phyloP scores from a whole-genome alignment of 805 yeast genomes.

The Cyberlindnera subsufficiens region DNA sequence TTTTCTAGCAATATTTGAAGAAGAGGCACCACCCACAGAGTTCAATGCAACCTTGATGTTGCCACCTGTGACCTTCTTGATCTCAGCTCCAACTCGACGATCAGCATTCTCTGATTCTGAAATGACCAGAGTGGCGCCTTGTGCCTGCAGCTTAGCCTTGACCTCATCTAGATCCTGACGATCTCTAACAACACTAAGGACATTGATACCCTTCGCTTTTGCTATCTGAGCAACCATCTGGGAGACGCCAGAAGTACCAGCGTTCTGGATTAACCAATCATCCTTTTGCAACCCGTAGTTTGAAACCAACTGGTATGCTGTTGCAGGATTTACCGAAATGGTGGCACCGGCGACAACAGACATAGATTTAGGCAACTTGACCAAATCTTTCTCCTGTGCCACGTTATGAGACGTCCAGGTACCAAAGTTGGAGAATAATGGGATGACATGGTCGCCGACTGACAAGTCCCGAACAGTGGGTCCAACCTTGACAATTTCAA shows the following conservation, averaged over 20 bases:
- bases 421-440: constrained; percentile 72
- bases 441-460: constrained; percentile 86
- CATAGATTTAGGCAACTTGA: constrained; percentile 47
- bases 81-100: constrained; percentile 55
- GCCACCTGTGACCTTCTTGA: constrained; percentile 46
- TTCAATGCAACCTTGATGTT: constrained; percentile 76
- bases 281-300: constrained; percentile 42
- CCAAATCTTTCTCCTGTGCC: constrained; percentile 45
- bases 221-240: constrained; percentile 88
- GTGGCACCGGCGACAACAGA: constrained; percentile 72
- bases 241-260: constrained; percentile 95
- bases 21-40: constrained; percentile 89
- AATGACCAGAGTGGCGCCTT: constrained; percentile 83
- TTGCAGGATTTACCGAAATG: constrained; percentile 84
- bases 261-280: constrained; percentile 94
- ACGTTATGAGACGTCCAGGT: constrained; percentile 88
- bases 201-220: constrained; percentile 68
- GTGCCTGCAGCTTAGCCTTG: constrained; percentile 43
- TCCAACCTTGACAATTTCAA: constrained; percentile 76
- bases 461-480: constrained; percentile 38
- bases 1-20: constrained; percentile 79
- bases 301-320: constrained; percentile 85
- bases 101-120: constrained; percentile 82
- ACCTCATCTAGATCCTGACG: constrained; percentile 70
- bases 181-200: constrained; percentile 83